A percentile compares a stretch with the other conserved stretches of the same genome.
phyloP scores from a whole-genome alignment of 1,139 yeast species.

The Hyphopichia burtonii region DNA sequence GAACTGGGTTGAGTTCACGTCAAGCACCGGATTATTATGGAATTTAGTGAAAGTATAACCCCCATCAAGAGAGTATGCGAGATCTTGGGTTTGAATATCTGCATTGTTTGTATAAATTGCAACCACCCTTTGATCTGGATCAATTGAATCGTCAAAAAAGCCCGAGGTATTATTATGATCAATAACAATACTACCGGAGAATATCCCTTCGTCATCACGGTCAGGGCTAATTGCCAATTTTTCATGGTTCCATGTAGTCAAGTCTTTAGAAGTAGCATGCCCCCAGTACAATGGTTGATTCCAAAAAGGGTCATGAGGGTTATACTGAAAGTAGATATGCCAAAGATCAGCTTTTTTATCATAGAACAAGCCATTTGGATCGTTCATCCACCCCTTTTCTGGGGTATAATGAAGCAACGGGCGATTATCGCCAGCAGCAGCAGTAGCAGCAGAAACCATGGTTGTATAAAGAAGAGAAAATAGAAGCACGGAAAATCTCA shows the following conservation, averaged over 20 bases:
- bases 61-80: slow-evolving; percentile 32
- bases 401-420: slow-evolving; percentile 4
- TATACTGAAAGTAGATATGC: slow-evolving; percentile 33
- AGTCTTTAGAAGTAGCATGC: slow-evolving; percentile 30
- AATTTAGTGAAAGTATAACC: slow-evolving; percentile 29
- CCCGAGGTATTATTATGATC: slow-evolving; percentile 35
- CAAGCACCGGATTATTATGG: slow-evolving; percentile 28
- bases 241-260: slow-evolving; percentile 27
- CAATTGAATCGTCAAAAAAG: slow-evolving; percentile 21
- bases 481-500: background rate
- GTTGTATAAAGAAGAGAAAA: background rate
- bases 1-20: slow-evolving; percentile 25
- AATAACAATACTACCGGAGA: slow-evolving; percentile 32
- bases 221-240: slow-evolving; percentile 25
- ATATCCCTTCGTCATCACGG: slow-evolving; percentile 22
- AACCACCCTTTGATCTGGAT: slow-evolving; percentile 26
- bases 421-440: background rate
- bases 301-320: slow-evolving; percentile 24
- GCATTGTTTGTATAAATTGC: slow-evolving; percentile 31
- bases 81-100: slow-evolving; percentile 23
- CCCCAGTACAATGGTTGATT: slow-evolving; percentile 32
- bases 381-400: slow-evolving; percentile 9
- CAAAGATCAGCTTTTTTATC: slow-evolving; percentile 6
- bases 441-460: too few relatives aligned
- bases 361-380: slow-evolving; percentile 11